phyloP scores from a whole-genome alignment of 2,329 filamentous ascomycete genomes.

The Triangularia setosa region DNA sequence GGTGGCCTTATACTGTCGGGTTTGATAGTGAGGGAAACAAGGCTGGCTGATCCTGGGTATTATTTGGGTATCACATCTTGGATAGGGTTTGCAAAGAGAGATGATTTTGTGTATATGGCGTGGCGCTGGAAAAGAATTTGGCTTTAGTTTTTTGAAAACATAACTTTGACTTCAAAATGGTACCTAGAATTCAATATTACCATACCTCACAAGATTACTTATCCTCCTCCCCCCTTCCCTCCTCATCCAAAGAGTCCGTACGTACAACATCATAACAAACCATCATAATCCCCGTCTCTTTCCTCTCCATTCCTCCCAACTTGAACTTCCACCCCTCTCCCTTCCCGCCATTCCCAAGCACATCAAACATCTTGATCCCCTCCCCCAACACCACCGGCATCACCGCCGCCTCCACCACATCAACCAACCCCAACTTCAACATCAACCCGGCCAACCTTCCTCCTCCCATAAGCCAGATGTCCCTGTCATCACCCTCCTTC shows the following conservation, averaged over 20 bases:
- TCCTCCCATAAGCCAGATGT: slow-evolving; percentile 38
- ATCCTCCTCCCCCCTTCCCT: background rate
- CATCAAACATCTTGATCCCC: slow-evolving; percentile 27
- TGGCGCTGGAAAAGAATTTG: too few species aligned
- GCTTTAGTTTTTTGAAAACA: too few species aligned
- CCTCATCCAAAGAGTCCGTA: background rate
- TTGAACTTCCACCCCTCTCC: slow-evolving; percentile 6
- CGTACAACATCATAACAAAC: slow-evolving; percentile 13
- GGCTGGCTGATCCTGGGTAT: background rate
- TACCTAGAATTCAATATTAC: too few species aligned
- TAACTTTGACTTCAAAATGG: too few species aligned
- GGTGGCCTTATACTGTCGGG: slow-evolving; percentile 20
- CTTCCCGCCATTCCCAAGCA: background rate
- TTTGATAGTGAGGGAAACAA: background rate
- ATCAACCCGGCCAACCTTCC: slow-evolving; percentile 29
- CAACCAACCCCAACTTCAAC: slow-evolving; percentile 30
- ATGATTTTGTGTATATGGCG: too few species aligned
- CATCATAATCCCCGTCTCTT: slow-evolving; percentile 19
- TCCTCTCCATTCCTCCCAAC: slow-evolving; percentile 3
- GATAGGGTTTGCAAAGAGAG: background rate
- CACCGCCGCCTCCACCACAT: slow-evolving; percentile 30
- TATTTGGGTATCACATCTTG: background rate
- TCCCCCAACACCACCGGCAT: slow-evolving; percentile 27
- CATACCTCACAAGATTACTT: too few species aligned
- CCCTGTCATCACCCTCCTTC: slow-evolving; percentile 17